Evolutionary conservation across 225 moss, liverwort and hornwort genomes (phyloP).

Genomic region (Ulota crispa): DNA sequence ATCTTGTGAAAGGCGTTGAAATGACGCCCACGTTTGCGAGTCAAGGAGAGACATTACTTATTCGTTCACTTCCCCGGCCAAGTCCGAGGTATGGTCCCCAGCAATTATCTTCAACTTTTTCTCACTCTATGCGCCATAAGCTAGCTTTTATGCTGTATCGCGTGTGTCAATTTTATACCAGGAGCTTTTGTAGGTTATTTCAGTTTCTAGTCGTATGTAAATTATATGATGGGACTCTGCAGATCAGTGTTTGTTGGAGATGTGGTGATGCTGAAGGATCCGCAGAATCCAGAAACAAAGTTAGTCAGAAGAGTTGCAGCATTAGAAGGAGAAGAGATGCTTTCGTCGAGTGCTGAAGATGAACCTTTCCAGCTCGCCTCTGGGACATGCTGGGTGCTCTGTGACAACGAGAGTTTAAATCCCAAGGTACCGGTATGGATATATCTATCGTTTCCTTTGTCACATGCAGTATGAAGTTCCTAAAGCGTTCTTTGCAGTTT

Average conservation of each 20-base stretch:
- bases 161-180: not conserved
- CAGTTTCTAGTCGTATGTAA: not conserved
- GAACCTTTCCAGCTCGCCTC: slow-evolving; percentile 65
- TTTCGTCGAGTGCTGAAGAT: slow-evolving; percentile 63
- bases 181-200: not conserved
- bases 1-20: slow-evolving; percentile 79
- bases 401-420: slow-evolving; percentile 78
- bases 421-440: slow-evolving; percentile 71
- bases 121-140: not conserved
- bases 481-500: not conserved
- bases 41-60: slow-evolving; percentile 82
- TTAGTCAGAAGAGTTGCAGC: slow-evolving; percentile 87
- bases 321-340: slow-evolving; percentile 90
- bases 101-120: not conserved
- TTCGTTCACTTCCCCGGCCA: slow-evolving; percentile 71
- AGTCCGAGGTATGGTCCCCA: slow-evolving; percentile 54
- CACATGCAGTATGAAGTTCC: not conserved
- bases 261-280: slow-evolving; percentile 95
- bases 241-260: slow-evolving; percentile 95
- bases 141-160: not conserved
- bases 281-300: slow-evolving; percentile 63
- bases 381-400: slow-evolving; percentile 93
- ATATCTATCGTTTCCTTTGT: slow-evolving; percentile 28
- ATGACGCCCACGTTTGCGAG: slow-evolving; percentile 85
- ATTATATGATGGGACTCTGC: slow-evolving; percentile 15